These are phyloP conservation scores for Zea luxurians DNA, from an alignment of 176 grass and related monocot species.

Conservation along the genomic window DNA sequence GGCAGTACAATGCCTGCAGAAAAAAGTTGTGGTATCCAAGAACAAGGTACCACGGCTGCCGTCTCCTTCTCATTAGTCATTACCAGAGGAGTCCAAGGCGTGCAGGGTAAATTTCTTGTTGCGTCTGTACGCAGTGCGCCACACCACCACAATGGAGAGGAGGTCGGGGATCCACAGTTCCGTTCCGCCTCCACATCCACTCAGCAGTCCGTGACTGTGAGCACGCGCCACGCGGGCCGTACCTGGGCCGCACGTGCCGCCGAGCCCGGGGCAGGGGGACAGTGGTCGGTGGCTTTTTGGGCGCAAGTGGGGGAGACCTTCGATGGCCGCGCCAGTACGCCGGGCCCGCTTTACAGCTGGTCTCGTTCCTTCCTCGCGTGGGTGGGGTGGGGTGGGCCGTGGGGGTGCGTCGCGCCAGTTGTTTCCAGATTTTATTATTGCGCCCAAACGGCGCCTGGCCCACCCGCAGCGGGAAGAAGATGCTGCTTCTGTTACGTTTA, in stretches of 20 bases:
- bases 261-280: not conserved
- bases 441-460: conserved; percentile 12
- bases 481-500: too few species aligned
- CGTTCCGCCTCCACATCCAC: too few species aligned
- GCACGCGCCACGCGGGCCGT: conserved; percentile 34
- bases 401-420: conserved; percentile 42
- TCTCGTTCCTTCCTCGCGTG: not conserved
- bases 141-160: not conserved
- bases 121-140: not conserved
- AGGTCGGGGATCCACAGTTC: not conserved
- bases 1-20: too few species aligned
- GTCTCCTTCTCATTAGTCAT: not conserved
- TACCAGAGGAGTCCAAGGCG: not conserved
- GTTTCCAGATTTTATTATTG: conserved; percentile 36
- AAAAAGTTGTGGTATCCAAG: conserved; percentile 4
- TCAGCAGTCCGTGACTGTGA: too few species aligned
- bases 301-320: conserved; percentile 33
- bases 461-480: not conserved
- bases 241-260: conserved; percentile 48
- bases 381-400: conserved; percentile 12
- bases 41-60: not conserved
- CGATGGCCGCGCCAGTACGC: not conserved
- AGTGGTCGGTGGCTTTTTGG: conserved; percentile 65
- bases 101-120: conserved; percentile 4
- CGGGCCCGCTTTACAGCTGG: conserved; percentile 5